Evolutionary conservation across 1,139 yeast genomes (phyloP).

Genomic region (Pneumocystis canis): DNA sequence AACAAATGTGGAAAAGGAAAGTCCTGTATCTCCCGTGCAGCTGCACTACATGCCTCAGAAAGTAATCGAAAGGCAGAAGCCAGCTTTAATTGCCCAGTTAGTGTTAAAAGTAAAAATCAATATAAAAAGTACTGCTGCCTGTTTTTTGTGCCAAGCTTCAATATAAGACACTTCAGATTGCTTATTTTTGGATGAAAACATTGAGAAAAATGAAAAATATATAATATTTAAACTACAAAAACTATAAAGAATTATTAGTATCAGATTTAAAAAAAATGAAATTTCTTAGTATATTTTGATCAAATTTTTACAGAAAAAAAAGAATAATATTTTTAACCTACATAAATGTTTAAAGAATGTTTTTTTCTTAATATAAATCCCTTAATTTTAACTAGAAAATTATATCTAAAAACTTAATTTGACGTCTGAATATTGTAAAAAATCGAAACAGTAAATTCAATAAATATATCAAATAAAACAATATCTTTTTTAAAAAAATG

Average conservation of each 20-base stretch:
- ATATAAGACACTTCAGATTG: neutral
- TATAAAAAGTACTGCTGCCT: neutral
- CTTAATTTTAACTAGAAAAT: neutral
- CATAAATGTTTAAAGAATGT: neutral
- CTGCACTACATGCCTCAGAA: conserved; percentile 10
- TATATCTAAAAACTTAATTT: neutral
- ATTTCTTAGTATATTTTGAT: neutral
- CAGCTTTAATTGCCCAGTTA: neutral
- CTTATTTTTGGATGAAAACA: neutral
- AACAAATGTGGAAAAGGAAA: neutral
- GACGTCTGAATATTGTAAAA: neutral
- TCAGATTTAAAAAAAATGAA: neutral
- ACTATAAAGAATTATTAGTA: neutral
- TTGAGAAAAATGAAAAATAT: neutral
- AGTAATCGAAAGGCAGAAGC: conserved; percentile 5
- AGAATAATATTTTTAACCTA: neutral
- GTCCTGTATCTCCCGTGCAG: conserved; percentile 7
- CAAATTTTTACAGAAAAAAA: neutral
- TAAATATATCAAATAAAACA: neutral
- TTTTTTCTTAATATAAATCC: neutral
- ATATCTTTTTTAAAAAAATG: neutral
- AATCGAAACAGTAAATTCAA: neutral
- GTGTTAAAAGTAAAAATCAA: neutral
- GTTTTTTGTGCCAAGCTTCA: neutral
- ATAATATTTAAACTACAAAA: neutral